Evolutionary conservation across 495 filamentous ascomycete genomes (phyloP).

Genomic region (Annulohypoxylon bovei): DNA sequence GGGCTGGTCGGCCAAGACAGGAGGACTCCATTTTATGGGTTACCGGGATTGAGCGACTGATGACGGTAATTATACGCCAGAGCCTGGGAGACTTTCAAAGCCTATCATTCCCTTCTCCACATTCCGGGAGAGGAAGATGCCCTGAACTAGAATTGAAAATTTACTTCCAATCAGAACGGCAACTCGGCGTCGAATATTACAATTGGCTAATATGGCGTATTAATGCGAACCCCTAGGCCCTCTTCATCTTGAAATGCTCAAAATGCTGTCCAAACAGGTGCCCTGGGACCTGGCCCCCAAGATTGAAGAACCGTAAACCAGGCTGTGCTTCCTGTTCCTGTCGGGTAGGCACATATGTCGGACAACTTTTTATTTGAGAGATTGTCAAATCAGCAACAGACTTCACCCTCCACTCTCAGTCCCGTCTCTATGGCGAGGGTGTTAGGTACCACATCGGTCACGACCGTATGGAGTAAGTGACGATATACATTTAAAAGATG

Average conservation of each 20-base stretch:
- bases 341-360: conserved; percentile 41
- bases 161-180: conserved; percentile 42
- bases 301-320: conserved; percentile 30
- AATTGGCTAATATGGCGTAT: conserved; percentile 39
- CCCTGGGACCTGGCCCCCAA: conserved; percentile 26
- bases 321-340: conserved; percentile 50
- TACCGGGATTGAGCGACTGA: conserved; percentile 35
- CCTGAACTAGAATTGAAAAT: conserved; percentile 29
- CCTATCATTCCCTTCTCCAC: conserved; percentile 44
- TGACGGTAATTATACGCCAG: conserved; percentile 30
- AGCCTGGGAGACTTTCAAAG: conserved; percentile 17
- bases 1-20: conserved; percentile 34
- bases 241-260: conserved; percentile 23
- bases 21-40: conserved; percentile 28
- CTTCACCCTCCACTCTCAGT: conserved; percentile 46
- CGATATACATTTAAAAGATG: conserved; percentile 1
- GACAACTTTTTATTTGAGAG: conserved; percentile 46
- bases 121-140: conserved; percentile 42
- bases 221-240: conserved; percentile 23
- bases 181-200: conserved; percentile 22
- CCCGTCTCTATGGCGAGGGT: conserved; percentile 19
- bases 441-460: conserved; percentile 12
- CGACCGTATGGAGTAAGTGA: conserved; percentile 18
- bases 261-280: conserved; percentile 30
- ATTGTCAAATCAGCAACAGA: conserved; percentile 53